phyloP scores from a whole-genome alignment of 139 green algal species.

The Desmodesmus armatus region DNA sequence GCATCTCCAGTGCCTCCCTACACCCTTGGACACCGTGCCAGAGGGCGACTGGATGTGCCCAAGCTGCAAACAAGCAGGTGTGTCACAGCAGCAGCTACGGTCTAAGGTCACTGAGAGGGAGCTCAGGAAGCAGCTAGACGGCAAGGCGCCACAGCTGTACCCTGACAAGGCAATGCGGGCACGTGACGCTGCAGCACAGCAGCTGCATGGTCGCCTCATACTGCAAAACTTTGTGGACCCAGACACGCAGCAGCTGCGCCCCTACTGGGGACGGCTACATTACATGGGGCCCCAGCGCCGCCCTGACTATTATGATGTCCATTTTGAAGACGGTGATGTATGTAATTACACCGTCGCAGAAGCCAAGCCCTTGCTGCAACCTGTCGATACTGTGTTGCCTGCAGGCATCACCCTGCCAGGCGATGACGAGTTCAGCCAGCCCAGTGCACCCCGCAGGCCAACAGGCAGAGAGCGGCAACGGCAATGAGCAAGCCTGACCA shows the following conservation, averaged over 20 bases:
- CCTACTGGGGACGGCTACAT: not conserved
- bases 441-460: too few species aligned
- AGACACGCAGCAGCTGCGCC: not conserved
- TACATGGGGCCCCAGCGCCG: not conserved
- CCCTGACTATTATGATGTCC: not conserved
- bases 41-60: slow-evolving; percentile 2
- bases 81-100: not conserved
- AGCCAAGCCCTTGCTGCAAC: not conserved
- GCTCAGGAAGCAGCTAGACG: not conserved
- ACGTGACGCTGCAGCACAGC: not conserved
- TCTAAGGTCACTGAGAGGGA: not conserved
- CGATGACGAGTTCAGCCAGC: too few species aligned
- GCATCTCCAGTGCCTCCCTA: not conserved
- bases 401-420: not conserved
- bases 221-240: not conserved
- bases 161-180: not conserved
- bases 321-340: slow-evolving; percentile 10
- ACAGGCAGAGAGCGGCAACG: too few species aligned
- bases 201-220: not conserved
- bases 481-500: too few species aligned
- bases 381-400: not conserved
- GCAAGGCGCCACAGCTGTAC: not conserved
- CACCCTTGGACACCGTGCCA: not conserved
- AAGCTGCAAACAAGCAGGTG: not conserved
- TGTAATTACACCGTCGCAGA: not conserved